These are phyloP conservation scores for Vanderwaltozyma tropicalis DNA, from an alignment of 805 yeast species.

Conservation along the genomic window DNA sequence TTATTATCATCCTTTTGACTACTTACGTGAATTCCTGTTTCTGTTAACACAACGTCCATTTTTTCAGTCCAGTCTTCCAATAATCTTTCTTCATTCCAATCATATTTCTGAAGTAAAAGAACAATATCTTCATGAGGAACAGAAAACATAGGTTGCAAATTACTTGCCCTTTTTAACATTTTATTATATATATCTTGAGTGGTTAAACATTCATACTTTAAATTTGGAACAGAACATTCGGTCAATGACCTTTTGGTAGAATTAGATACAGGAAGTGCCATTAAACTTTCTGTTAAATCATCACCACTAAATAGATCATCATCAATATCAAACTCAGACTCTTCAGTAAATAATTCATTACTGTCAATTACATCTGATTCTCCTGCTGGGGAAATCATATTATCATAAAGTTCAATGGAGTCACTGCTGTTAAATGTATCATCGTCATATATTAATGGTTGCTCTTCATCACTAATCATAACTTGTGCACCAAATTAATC, in stretches of 20 bases:
- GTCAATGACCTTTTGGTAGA: conserved; percentile 6
- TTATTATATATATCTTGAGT: conserved; percentile 26
- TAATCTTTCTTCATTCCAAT: conserved; percentile 51
- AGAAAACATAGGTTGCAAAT: conserved; percentile 22
- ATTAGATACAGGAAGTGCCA: conserved; percentile 7
- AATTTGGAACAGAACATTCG: conserved; percentile 17
- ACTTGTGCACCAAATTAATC: neutral
- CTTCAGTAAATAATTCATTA: conserved; percentile 5
- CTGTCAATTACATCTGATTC: neutral
- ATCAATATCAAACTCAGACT: conserved; percentile 19
- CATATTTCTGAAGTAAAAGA: conserved; percentile 36
- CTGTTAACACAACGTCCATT: conserved; percentile 27
- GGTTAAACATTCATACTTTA: conserved; percentile 26
- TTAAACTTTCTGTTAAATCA: conserved; percentile 15
- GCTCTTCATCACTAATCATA: conserved; percentile 2
- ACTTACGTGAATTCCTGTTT: conserved; percentile 26
- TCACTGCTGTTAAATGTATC: conserved; percentile 3
- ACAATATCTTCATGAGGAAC: conserved; percentile 27
- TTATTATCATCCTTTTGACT: neutral
- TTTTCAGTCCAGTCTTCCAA: conserved; percentile 45
- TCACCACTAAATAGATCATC: conserved; percentile 16
- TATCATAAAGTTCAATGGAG: conserved; percentile 1
- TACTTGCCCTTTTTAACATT: conserved; percentile 20
- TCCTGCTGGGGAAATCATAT: neutral
- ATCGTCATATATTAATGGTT: conserved; percentile 2